These are phyloP conservation scores for Botrytis elliptica DNA, from an alignment of 2,329 filamentous ascomycete species.

Conservation along the genomic window DNA sequence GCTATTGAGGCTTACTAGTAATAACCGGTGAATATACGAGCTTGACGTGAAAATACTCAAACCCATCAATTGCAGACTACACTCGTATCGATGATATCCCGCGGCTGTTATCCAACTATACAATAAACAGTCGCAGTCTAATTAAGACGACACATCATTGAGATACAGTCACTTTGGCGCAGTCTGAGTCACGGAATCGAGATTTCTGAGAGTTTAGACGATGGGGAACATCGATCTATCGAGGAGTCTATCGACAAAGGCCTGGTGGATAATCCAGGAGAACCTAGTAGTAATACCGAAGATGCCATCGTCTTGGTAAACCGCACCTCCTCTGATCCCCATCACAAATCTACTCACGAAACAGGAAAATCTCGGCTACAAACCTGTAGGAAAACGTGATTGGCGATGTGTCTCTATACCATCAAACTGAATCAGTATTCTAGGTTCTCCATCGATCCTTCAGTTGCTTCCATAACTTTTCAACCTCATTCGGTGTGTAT, in stretches of 20 bases:
- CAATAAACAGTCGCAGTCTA: neutral
- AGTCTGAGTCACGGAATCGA: neutral
- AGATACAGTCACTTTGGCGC: neutral
- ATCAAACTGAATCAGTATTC: conserved; percentile 19
- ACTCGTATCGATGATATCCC: neutral
- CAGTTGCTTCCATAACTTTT: conserved; percentile 57
- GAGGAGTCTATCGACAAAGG: neutral
- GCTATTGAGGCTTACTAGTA: neutral
- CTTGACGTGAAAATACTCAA: neutral
- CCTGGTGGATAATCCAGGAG: neutral
- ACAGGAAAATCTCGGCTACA: conserved; percentile 52
- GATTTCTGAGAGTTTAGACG: neutral
- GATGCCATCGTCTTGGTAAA: neutral
- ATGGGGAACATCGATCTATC: neutral
- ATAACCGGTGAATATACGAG: neutral
- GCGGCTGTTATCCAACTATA: neutral
- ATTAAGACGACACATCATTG: neutral
- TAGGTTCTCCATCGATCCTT: conserved; percentile 51
- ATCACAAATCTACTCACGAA: neutral
- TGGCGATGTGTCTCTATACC: neutral
- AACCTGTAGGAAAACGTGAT: conserved; percentile 46
- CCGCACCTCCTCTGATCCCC: neutral
- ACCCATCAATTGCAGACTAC: neutral
- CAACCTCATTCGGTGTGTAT: conserved; percentile 50
- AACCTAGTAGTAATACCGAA: neutral